A percentile compares a stretch with the other conserved stretches of the same genome.
Evolutionary conservation across 345 rosid species (phyloP).

Genomic region (Arabidopsis suecica): DNA sequence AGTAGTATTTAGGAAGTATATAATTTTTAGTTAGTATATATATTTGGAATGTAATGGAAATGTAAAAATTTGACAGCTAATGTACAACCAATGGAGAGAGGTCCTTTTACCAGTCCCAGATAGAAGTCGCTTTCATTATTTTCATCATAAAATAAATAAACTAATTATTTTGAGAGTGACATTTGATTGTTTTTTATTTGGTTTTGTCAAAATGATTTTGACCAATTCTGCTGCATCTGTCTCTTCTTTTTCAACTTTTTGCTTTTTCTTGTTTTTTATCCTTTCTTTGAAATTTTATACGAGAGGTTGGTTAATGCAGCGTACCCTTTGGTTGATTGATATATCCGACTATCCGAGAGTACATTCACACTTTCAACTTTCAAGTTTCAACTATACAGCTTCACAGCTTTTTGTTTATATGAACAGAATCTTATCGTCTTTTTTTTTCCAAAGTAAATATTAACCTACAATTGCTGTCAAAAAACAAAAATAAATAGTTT

Average conservation of each 20-base stretch:
- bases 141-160: not conserved
- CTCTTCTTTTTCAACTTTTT: slow-evolving; percentile 41
- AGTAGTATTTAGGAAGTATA: not conserved
- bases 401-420: not conserved
- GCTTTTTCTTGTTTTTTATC: not conserved
- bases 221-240: slow-evolving; percentile 43
- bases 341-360: slow-evolving; percentile 34
- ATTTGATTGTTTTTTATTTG: slow-evolving; percentile 27
- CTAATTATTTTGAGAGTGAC: slow-evolving; percentile 40
- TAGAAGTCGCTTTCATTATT: slow-evolving; percentile 43
- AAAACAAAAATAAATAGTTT: too few relatives aligned
- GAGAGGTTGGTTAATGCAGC: slow-evolving; percentile 20
- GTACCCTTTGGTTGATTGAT: slow-evolving; percentile 30
- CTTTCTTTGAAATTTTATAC: slow-evolving; percentile 22
- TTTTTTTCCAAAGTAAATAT: not conserved
- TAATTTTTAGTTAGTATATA: not conserved
- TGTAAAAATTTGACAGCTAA: slow-evolving; percentile 40
- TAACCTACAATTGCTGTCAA: too few relatives aligned
- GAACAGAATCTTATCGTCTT: slow-evolving; percentile 16
- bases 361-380: slow-evolving; percentile 19
- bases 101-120: slow-evolving; percentile 46
- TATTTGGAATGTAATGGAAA: slow-evolving; percentile 20
- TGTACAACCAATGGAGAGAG: slow-evolving; percentile 43
- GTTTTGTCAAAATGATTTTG: slow-evolving; percentile 40
- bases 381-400: not conserved